A percentile compares a stretch with the other conserved stretches of the same genome.
Conservation (phyloP, 148 eudicot species). For the Beta vulgaris region DNA sequence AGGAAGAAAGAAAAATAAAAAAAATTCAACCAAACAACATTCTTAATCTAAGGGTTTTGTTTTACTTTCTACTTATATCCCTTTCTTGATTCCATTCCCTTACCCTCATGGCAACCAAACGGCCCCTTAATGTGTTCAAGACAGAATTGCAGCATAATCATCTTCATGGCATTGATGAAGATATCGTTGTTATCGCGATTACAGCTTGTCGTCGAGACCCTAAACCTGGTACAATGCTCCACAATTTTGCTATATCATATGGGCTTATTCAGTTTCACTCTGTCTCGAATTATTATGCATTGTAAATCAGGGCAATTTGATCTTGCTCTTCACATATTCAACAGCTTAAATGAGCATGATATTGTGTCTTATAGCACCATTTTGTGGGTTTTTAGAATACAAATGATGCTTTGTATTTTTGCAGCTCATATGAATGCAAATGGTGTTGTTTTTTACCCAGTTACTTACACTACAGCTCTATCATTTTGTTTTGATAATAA, state of each 20-base stretch:
- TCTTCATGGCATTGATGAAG: constrained; percentile 45
- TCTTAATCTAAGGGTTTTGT: no score
- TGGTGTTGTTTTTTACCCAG: constrained; percentile 67
- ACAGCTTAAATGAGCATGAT: constrained; percentile 49
- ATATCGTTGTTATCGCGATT: constrained; percentile 51
- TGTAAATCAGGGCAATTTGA: constrained; percentile 50
- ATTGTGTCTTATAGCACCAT: constrained; percentile 76
- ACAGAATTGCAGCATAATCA: constrained; percentile 23
- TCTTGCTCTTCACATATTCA: constrained; percentile 44
- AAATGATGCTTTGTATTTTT: constrained; percentile 54
- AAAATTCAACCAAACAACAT: no score
- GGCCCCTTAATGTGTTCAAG: constrained; percentile 53
- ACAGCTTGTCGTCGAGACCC: constrained; percentile 62
- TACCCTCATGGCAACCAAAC: no score
- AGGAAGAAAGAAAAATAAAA: no score
- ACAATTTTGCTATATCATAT: constrained; percentile 60
- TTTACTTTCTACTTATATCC: no score
- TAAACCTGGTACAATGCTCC: constrained; percentile 53
- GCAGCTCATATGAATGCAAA: constrained; percentile 52
- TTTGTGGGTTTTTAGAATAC: constrained; percentile 60
- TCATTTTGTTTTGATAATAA: constrained; percentile 55
- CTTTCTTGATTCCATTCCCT: no score
- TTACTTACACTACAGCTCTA: constrained; percentile 58
- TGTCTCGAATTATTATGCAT: constrained; percentile 73
- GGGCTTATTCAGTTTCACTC: constrained; percentile 42